Base-by-base conservation (phyloP, 805 yeast genomes). In the Jamesozyma jinghongensis region DNA sequence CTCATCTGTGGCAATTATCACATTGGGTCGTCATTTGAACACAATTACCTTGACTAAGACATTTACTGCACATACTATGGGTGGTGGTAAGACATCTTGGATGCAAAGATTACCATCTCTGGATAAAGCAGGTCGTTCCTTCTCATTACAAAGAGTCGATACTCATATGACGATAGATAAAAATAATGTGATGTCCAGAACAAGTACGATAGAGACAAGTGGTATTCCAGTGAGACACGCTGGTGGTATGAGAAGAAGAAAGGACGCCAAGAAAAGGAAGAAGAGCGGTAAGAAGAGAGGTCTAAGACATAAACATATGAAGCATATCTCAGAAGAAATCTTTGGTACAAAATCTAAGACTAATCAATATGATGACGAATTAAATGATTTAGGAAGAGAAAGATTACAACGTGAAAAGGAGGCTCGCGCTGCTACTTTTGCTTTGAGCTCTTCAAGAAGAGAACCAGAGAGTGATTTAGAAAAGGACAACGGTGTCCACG, bases 21-120 rank as follows among this genome's bases (percentile, higher is more conserved):
- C 85, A 4, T 65, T 81, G 18, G 97, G 98, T 37, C 83, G 80
- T 54, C 82, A 90, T 43, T 72, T 90, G 59, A 87, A 88, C 66
- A 81, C 94, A 39, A 84, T 92, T 80, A 85, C 95, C 1, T 76
- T 90, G 52, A 84, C 96, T 1, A 84, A 88, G 81, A 77, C 97
- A 0, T 81, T 85, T 57, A 86, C 95, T 17, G 77, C 84, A 18
- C 72, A 70, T 20, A 75, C 77, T 20, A 77, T 75, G 19, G 74
- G 71, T 16, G 61, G 67, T 59, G 63, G 70, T 32, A 67, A 72
- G 49, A 70, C 80, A 6, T 68, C 82, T 22, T 84, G 97, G 96
- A 76, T 88, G 68, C 73, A 79, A 40, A 78, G 96, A 61, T 71
- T 90, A 51, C 96, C 95, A 26, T 75, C 81, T 33, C 66, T 85